Base-by-base conservation (phyloP, 805 yeast species). In the Ogataea naganishii region DNA sequence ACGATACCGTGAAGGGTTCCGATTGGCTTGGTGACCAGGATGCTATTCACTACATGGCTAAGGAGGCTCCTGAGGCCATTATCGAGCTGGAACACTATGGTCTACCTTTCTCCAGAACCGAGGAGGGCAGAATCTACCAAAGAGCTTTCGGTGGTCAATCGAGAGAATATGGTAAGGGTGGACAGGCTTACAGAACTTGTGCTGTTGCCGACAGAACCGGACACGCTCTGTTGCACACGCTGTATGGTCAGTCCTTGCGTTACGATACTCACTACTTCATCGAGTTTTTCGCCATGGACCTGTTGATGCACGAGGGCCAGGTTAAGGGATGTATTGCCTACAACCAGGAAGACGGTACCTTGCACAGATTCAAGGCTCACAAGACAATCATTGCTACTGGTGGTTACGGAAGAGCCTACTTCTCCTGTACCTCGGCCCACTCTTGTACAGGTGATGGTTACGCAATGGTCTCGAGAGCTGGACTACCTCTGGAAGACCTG, bases 1-100 rank as follows among this genome's bases (percentile, higher is more conserved):
- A 92, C 64, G 98, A 89, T 57, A 89, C 98, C 49, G 97, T 89
- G 48, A 89, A 89, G 66, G 98, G 98, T 41, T 86, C 96, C 7
- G 98, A 89, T 65, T 89, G 98, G 98, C 75, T 89, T 40, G 98
- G 98, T 53, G 98, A 89, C 64, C 98, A 89, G 67, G 98, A 89
- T 56, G 96, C 97, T 33, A 89, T 92, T 56, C 97, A 89, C 65
- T 89, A 89, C 66, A 89, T 89, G 98, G 89, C 98, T 35, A 78
- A 86, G 58, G 97, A 89, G 65, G 98, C 98, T 17, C 96, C 97
- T 24, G 75, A 77, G 45, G 81, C 96, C 26, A 89, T 89, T 50
- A 85, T 88, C 51, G 98, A 89, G 68, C 71, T 89, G 56, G 98
- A 89, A 69, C 95, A 92, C 64, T 92, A 75, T 61, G 98, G 98